Base-by-base conservation (phyloP, 441 rosid genomes). In the Pelargonium fulgidum region DNA sequence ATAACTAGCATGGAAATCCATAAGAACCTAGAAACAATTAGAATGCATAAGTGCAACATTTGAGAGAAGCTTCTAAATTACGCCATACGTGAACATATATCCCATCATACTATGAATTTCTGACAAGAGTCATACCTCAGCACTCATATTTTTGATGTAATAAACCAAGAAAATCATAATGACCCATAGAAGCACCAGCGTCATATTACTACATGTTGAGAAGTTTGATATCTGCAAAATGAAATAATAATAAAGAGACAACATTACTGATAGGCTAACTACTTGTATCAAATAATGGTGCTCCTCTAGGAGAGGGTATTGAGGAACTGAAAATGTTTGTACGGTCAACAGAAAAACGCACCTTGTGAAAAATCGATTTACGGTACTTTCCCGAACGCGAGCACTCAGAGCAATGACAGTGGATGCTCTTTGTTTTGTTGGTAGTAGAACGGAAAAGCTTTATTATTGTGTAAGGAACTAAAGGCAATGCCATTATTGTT, bases 401-500 rank as follows among this genome's bases (percentile, higher is more conserved):
- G 76, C 99, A 92, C 71, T 92, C 93, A 3, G 87, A 77, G 73
- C 98, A 94, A 72, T 83, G 85, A 66, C 99, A 94, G 68, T 92
- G 90, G 67, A 87, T 85, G 81, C 66, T 88, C 89, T 84, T 89
- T 41, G 80, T 77, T 70, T 92, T 89, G 76, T 81, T 87, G 0
- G 96, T 83, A 68, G 88, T 85, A 68, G 95, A 93, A 56, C 72
- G 82, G 76, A 90, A 89, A 72, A 94, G 70, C 81, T 89, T 90
- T 42, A 81, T 77, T 67, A 92, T 68, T 0, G 98, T 94, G 66
- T 90, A 92, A 42, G 98, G 99, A 82, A 94, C 95, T 66, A 92
- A 70, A 44, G 98, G 98, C 71, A 90, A 83, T 45, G 98, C 97
- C 97, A 92, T 87, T 67, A 92, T 90, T 50, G 99, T 94, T 83